Percentiles rank a stretch among this genome's conserved stretches.
These are phyloP conservation scores for Pelargonium australe DNA, from an alignment of 441 rosid species.

Conservation along the genomic window DNA sequence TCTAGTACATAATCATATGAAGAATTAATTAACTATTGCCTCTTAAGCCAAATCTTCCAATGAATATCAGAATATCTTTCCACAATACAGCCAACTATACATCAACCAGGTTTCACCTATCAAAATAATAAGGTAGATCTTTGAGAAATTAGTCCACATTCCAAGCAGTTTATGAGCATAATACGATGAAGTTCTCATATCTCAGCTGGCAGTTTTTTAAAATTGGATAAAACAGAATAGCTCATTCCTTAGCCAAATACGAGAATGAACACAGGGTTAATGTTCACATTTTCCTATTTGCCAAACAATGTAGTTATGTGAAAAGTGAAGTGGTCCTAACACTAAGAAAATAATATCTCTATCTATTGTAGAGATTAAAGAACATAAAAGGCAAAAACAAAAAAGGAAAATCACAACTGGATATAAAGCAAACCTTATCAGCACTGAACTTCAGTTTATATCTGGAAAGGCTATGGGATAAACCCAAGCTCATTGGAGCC, in stretches of 20 bases:
- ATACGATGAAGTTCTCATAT: too few relatives aligned
- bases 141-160: too few relatives aligned
- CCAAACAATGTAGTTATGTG: neutral
- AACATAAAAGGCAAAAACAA: neutral
- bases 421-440: slow-evolving; percentile 56
- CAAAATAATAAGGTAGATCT: neutral
- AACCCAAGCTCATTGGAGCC: slow-evolving; percentile 94
- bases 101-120: neutral
- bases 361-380: neutral
- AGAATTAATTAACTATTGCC: too few relatives aligned
- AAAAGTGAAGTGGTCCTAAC: neutral
- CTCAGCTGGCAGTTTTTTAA: too few relatives aligned
- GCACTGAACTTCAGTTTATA: slow-evolving; percentile 87
- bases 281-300: too few relatives aligned
- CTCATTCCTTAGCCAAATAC: too few relatives aligned
- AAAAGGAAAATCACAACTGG: neutral
- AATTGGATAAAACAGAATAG: too few relatives aligned
- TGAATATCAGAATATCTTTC: neutral
- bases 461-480: slow-evolving; percentile 83
- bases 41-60: too few relatives aligned
- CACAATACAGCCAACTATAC: neutral
- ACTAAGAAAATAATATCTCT: neutral
- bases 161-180: too few relatives aligned
- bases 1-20: too few relatives aligned
- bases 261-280: too few relatives aligned